Evolutionary conservation across 805 yeast species (phyloP), one percentile per base, ranked within the genome.

Genomic region (Maudiozyma saulgeensis): DNA sequence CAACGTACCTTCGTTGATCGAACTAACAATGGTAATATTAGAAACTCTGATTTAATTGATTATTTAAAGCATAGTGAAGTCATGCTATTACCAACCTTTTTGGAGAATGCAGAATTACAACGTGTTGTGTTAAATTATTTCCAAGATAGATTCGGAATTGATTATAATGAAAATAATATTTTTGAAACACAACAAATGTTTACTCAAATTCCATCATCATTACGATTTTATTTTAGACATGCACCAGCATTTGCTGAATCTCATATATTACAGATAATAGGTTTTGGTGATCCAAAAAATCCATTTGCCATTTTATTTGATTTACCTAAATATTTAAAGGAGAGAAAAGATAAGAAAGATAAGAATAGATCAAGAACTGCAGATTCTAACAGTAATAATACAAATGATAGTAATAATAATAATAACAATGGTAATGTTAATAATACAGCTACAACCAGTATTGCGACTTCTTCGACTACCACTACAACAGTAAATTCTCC

Each of bases 221-320:
- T 72, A 41, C 81, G 79, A 50, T 84, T 84, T 57, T 86, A 88
- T 85, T 82, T 81, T 59, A 83, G 84, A 57, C 83, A 84, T 60
- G 81, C 87, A 1, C 77, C 89, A 3, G 75, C 81, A 38, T 84
- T 86, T 70, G 91, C 93, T 2, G 71, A 84, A 44, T 80, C 89
- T 26, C 86, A 85, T 58, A 79, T 86, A 47, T 76, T 80, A 57
- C 91, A 85, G 67, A 62, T 85, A 47, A 77, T 83, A 43, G 93
- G 93, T 1, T 82, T 85, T 64, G 95, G 93, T 34, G 84, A 83
- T 60, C 75, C 85, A 5, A 72, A 73, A 43, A 85, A 83, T 59
- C 89, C 91, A 18, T 84, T 85, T 67, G 88, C 91, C 6, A 78
- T 81, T 57, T 61, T 86, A 13, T 86, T 86, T 64, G 81, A 78